Conservation (phyloP, 768 basidiomycete species). For the Leccinum rimulosum region DNA sequence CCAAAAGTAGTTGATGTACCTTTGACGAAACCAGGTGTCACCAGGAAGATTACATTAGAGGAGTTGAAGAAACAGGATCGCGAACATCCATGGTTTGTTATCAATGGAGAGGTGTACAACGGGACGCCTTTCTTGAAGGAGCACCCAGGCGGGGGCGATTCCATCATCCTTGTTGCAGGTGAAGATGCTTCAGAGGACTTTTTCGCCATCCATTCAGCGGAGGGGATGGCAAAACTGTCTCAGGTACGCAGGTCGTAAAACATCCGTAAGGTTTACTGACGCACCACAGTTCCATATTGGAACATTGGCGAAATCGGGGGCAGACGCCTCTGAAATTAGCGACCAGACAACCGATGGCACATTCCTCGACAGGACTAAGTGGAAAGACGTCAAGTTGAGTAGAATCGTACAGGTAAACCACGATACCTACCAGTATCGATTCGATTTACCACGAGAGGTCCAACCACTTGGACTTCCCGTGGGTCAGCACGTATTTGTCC, state of each 20-base stretch:
- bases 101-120: conserved; percentile 56
- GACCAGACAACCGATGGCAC: conserved; percentile 8
- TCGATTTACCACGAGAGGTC: conserved; percentile 39
- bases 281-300: conserved; percentile 45
- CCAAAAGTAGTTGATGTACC: conserved; percentile 22
- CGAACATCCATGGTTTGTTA: conserved; percentile 48
- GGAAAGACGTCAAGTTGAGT: conserved; percentile 46
- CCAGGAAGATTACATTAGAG: conserved; percentile 41
- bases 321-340: not conserved
- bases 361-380: conserved; percentile 46
- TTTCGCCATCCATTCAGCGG: conserved; percentile 58
- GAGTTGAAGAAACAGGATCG: conserved; percentile 42
- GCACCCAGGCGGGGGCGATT: conserved; percentile 58
- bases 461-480: conserved; percentile 51
- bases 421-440: conserved; percentile 50
- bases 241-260: conserved; percentile 27
- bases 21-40: conserved; percentile 47
- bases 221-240: conserved; percentile 44
- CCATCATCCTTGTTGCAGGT: conserved; percentile 54
- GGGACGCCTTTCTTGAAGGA: conserved; percentile 48
- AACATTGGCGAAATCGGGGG: conserved; percentile 33
- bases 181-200: conserved; percentile 65
- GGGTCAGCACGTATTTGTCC: conserved; percentile 60
- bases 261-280: conserved; percentile 8
- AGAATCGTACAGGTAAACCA: conserved; percentile 41